Evolutionary conservation across 495 filamentous ascomycete species (phyloP).

Genomic region (Viridothelium virens): DNA sequence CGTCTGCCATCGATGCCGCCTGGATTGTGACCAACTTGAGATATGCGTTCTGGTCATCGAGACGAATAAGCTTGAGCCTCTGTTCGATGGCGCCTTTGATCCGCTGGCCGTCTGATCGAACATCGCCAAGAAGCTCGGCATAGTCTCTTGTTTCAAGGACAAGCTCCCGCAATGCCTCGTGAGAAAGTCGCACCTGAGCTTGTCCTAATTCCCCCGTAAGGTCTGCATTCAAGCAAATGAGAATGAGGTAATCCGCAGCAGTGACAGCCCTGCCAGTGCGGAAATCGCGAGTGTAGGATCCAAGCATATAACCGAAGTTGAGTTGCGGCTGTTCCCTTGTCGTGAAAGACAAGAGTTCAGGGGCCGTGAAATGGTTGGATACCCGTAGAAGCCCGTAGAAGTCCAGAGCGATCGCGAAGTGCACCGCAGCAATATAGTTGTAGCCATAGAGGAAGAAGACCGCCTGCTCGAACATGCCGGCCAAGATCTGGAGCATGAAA

Average conservation of each 20-base stretch:
- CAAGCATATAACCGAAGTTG: constrained; percentile 87
- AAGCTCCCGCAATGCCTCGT: constrained; percentile 90
- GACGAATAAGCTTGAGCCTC: constrained; percentile 72
- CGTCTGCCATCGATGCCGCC: constrained; percentile 83
- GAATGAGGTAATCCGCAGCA: constrained; percentile 84
- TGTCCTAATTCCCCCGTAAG: constrained; percentile 63
- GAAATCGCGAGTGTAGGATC: constrained; percentile 93
- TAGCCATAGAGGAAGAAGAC: constrained; percentile 82
- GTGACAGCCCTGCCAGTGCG: constrained; percentile 76
- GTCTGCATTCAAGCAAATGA: constrained; percentile 90
- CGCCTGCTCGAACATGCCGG: constrained; percentile 93
- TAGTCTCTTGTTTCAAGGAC: constrained; percentile 92
- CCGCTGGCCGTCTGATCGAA: constrained; percentile 69
- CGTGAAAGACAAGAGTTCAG: constrained; percentile 63
- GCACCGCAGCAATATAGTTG: constrained; percentile 83
- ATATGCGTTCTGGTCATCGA: constrained; percentile 73
- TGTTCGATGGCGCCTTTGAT: constrained; percentile 83
- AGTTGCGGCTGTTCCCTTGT: constrained; percentile 79
- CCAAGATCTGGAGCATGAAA: constrained; percentile 83
- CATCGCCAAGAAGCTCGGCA: constrained; percentile 85
- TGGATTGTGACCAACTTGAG: constrained; percentile 78
- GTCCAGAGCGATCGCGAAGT: constrained; percentile 82
- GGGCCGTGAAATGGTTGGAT: constrained; percentile 57
- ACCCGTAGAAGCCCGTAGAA: constrained; percentile 90
- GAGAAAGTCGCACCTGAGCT: constrained; percentile 72